Evolutionary conservation across 768 basidiomycete genomes (phyloP), one percentile per base, ranked within the genome.

Genomic region (Tricholoma matsutake): DNA sequence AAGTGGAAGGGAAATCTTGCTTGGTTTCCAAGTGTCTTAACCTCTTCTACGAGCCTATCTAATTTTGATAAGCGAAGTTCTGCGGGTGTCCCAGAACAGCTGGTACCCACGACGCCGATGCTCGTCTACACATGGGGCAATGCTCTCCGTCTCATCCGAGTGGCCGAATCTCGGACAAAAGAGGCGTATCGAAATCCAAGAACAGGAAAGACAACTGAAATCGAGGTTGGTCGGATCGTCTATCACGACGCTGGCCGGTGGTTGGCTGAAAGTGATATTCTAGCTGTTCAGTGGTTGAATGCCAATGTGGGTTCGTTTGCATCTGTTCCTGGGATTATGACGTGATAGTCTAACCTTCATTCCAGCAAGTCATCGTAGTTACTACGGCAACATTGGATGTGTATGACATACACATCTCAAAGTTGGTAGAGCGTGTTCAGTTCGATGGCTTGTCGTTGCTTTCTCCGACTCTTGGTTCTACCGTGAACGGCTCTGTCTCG

Each of bases 221-320:
- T 86, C 31, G 89, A 89, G 56, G 76, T 86, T 22, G 91, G 89
- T 10, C 79, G 81, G 22, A 79, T 94, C 31, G 76, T 85, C 1
- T 86, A 91, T 67, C 81, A 86, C 63, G 81, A 86, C 57, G 76
- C 76, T 20, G 83, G 82, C 16, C 79, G 75, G 59, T 94, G 86
- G 86, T 76, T 72, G 10, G 81, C 84, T 3, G 80, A 84, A 31
- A 84, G 83, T 28, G 80, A 84, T 58, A 82, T 95, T 18, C 75
- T 91, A 35, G 86, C 87, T 7, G 61, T 97, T 32, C 89, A 94
- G 64, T 98, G 96, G 97, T 78, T 95, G 67, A 96, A 93, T 72
- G 78, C 79, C 61, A 85, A 88, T 76, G 96, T 98, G 77, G 76
- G 95, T 86, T 69, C 71, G 67, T 76, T 76, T 65, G 20, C 51